These are phyloP conservation scores for Bertia moriformis DNA, from an alignment of 2,329 filamentous ascomycete species.

Conservation along the genomic window DNA sequence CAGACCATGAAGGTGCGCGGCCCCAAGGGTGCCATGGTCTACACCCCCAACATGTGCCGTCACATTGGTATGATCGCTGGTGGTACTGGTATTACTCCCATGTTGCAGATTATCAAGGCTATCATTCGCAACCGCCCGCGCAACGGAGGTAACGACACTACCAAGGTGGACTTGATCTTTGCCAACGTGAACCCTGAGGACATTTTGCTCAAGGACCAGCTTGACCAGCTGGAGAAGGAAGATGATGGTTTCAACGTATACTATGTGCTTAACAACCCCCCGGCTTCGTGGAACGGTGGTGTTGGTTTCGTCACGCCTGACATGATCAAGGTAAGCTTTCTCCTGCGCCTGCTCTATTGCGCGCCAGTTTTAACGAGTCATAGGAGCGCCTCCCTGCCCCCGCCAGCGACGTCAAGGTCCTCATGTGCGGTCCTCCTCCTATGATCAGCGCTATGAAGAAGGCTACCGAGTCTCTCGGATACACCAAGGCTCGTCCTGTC, in stretches of 20 bases:
- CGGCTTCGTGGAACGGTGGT: constrained; percentile 53
- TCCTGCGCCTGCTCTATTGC: constrained; percentile 1
- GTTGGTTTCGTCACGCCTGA: constrained; percentile 62
- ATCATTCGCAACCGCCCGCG: constrained; percentile 39
- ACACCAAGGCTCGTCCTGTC: constrained; percentile 54
- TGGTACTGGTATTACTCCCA: constrained; percentile 62
- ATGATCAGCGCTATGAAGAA: constrained; percentile 70
- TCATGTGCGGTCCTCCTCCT: constrained; percentile 58
- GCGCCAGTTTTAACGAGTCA: constrained; percentile 7
- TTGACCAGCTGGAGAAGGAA: constrained; percentile 45
- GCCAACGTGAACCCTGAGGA: constrained; percentile 62
- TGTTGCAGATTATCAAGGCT: constrained; percentile 60
- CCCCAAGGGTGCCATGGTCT: constrained; percentile 65
- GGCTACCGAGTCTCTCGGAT: constrained; percentile 53
- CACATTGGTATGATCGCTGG: constrained; percentile 65
- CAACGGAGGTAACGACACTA: constrained; percentile 40
- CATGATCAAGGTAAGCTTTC: constrained; percentile 49
- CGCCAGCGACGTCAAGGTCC: constrained; percentile 51
- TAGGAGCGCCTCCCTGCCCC: constrained; percentile 44
- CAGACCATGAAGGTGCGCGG: constrained; percentile 57
- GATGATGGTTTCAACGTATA: constrained; percentile 52
- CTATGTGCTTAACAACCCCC: constrained; percentile 64
- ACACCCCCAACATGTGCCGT: constrained; percentile 57
- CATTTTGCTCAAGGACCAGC: constrained; percentile 55
- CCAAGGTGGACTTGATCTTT: constrained; percentile 57